Evolutionary conservation across 106 monocot species (phyloP).

Genomic region (Narthecium ossifragum): DNA sequence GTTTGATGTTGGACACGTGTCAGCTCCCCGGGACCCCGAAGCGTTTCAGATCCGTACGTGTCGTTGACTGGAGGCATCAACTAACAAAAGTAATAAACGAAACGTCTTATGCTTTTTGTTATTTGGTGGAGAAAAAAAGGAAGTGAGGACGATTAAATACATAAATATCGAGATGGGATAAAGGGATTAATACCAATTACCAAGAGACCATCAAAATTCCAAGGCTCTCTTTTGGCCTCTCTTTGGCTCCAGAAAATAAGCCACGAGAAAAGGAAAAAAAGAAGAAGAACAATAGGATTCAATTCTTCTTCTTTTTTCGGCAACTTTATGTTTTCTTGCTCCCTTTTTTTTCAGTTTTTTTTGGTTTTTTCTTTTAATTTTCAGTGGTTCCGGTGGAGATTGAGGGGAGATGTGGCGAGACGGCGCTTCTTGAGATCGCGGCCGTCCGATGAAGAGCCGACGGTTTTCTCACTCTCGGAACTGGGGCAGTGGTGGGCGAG

Average conservation of each 20-base stretch:
- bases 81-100: background rate
- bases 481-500: conserved; percentile 30
- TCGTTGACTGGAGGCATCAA: too few species aligned
- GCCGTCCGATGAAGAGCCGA: conserved; percentile 12
- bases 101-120: background rate
- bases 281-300: background rate
- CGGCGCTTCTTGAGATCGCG: conserved; percentile 30
- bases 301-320: background rate
- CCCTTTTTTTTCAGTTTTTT: background rate
- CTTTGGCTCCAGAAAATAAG: background rate
- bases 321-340: background rate
- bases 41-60: too few species aligned
- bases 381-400: background rate
- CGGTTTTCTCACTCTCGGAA: conserved; percentile 50
- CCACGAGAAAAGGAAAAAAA: background rate
- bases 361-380: background rate
- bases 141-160: background rate
- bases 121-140: background rate
- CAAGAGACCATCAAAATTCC: background rate
- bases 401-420: background rate
- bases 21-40: too few species aligned
- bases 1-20: too few species aligned
- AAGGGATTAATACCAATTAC: background rate
- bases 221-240: conserved; percentile 11
- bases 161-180: background rate